These are phyloP conservation scores for Aspergillus quadrilineatus DNA, from an alignment of 2,329 filamentous ascomycete species.

Conservation along the genomic window DNA sequence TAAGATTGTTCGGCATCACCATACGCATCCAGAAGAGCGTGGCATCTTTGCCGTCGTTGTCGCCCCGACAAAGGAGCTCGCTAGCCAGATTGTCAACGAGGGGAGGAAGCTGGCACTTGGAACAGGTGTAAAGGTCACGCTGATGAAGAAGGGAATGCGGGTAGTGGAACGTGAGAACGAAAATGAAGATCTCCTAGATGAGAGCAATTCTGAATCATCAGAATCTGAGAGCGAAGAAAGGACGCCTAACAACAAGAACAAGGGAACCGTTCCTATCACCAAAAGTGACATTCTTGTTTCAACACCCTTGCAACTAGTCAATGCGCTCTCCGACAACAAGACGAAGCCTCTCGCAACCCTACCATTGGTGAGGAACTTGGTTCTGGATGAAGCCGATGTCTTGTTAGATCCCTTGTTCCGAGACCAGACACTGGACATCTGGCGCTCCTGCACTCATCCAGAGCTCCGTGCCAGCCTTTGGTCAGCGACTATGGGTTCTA, in stretches of 20 bases:
- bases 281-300: slow-evolving; percentile 79
- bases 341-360: slow-evolving; percentile 52
- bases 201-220: slow-evolving; percentile 38
- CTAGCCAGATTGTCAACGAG: slow-evolving; percentile 77
- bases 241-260: slow-evolving; percentile 19
- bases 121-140: slow-evolving; percentile 74
- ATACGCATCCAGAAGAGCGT: slow-evolving; percentile 55
- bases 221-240: slow-evolving; percentile 39
- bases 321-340: slow-evolving; percentile 60
- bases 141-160: slow-evolving; percentile 82
- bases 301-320: slow-evolving; percentile 74
- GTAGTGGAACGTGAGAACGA: slow-evolving; percentile 53
- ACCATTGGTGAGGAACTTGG: slow-evolving; percentile 68
- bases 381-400: slow-evolving; percentile 94
- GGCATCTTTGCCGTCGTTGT: slow-evolving; percentile 68
- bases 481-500: slow-evolving; percentile 97
- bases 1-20: slow-evolving; percentile 59
- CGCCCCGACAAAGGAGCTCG: slow-evolving; percentile 77
- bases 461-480: slow-evolving; percentile 77
- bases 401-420: slow-evolving; percentile 88
- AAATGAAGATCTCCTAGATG: slow-evolving; percentile 40
- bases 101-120: slow-evolving; percentile 75
- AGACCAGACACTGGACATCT: slow-evolving; percentile 81
- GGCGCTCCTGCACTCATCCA: slow-evolving; percentile 71
- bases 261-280: slow-evolving; percentile 52